Conservation (phyloP, 306 rosid genomes). For the Herpetospermum pedunculosum region DNA sequence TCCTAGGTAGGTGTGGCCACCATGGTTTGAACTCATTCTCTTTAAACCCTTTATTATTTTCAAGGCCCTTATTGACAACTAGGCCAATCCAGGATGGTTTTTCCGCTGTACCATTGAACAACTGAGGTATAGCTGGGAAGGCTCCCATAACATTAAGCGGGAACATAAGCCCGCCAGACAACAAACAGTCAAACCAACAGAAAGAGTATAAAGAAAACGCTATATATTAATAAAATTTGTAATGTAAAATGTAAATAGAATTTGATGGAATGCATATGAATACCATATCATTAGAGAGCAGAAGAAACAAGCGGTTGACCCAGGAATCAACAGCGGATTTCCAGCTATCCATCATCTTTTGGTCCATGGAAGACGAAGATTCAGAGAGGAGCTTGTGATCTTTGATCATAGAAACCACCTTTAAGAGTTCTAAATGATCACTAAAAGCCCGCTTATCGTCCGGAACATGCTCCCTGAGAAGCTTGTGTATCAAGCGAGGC, state of each 20-base stretch:
- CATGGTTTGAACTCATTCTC: too few species aligned
- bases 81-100: too few species aligned
- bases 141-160: neutral
- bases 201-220: neutral
- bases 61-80: too few species aligned
- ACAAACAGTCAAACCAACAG: neutral
- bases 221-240: neutral
- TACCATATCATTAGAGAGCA: constrained; percentile 45
- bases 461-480: constrained; percentile 45
- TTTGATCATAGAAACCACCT: constrained; percentile 34
- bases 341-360: constrained; percentile 33
- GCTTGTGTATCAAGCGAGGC: constrained; percentile 53
- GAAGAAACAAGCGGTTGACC: constrained; percentile 43
- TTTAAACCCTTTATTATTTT: too few species aligned
- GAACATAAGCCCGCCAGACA: neutral
- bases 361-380: constrained; percentile 23
- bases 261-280: neutral
- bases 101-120: neutral
- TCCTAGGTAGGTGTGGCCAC: too few species aligned
- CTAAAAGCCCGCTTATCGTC: constrained; percentile 24
- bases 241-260: neutral
- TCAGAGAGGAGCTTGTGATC: constrained; percentile 57
- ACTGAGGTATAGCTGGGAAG: too few species aligned
- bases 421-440: constrained; percentile 30
- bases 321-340: constrained; percentile 59